phyloP scores from a whole-genome alignment of 331 rosid genomes.

The Phaseolus coccineus region DNA sequence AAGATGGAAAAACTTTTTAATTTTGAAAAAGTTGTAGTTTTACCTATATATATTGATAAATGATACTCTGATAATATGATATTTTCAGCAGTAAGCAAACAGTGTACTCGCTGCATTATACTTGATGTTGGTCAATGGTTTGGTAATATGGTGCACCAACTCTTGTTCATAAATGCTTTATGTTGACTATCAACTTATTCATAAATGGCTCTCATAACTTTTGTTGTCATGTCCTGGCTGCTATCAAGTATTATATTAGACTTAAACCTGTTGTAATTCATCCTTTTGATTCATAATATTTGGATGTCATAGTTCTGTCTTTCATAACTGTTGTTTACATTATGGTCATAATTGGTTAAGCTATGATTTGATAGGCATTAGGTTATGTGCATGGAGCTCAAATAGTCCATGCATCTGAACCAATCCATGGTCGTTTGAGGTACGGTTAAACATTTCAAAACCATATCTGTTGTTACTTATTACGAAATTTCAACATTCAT shows the following conservation, averaged over 20 bases:
- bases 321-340: slow-evolving; percentile 30
- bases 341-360: slow-evolving; percentile 33
- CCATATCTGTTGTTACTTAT: slow-evolving; percentile 26
- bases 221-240: not conserved
- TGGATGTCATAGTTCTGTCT: slow-evolving; percentile 30
- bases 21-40: slow-evolving; percentile 3
- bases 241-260: slow-evolving; percentile 14
- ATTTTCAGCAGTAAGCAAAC: not conserved
- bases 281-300: slow-evolving; percentile 19
- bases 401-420: slow-evolving; percentile 90
- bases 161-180: slow-evolving; percentile 4
- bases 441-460: slow-evolving; percentile 46
- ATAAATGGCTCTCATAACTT: slow-evolving; percentile 6
- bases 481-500: slow-evolving; percentile 19
- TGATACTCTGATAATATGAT: not conserved
- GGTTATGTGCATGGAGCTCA: slow-evolving; percentile 93
- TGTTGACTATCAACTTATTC: slow-evolving; percentile 23
- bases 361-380: slow-evolving; percentile 72
- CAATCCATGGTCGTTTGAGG: slow-evolving; percentile 96
- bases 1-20: not conserved
- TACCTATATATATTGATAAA: slow-evolving; percentile 1
- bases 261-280: slow-evolving; percentile 37
- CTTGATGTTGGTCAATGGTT: slow-evolving; percentile 30
- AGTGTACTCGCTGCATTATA: not conserved
- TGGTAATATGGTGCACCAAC: slow-evolving; percentile 1